Percentiles rank a stretch among this genome's conserved stretches.
Evolutionary conservation across 805 yeast genomes (phyloP).

Genomic region (Myxozyma lipomycoides): DNA sequence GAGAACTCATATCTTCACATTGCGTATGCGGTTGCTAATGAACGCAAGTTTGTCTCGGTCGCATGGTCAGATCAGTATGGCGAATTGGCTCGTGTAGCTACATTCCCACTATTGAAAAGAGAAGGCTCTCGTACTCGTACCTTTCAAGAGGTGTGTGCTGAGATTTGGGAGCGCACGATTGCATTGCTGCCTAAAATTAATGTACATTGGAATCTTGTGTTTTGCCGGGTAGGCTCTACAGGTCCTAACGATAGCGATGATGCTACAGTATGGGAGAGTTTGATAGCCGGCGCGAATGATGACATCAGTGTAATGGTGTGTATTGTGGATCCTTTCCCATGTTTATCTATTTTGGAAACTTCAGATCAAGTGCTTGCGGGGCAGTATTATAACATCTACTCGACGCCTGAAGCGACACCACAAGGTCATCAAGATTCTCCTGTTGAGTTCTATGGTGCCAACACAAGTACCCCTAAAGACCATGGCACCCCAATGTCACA

Average conservation of each 20-base stretch:
- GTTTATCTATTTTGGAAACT: slow-evolving; percentile 18
- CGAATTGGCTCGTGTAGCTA: slow-evolving; percentile 52
- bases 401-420: slow-evolving; percentile 14
- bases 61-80: slow-evolving; percentile 91
- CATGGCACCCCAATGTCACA: slow-evolving; percentile 15
- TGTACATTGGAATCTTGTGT: slow-evolving; percentile 37
- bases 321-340: slow-evolving; percentile 20
- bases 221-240: slow-evolving; percentile 39
- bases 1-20: slow-evolving; percentile 79
- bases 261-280: slow-evolving; percentile 16
- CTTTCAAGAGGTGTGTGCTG: slow-evolving; percentile 34
- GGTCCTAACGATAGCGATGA: slow-evolving; percentile 32
- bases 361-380: slow-evolving; percentile 9
- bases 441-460: slow-evolving; percentile 28
- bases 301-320: slow-evolving; percentile 14
- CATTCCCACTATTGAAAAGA: slow-evolving; percentile 40
- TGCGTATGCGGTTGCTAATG: slow-evolving; percentile 77
- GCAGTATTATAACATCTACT: slow-evolving; percentile 7
- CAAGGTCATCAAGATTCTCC: slow-evolving; percentile 33
- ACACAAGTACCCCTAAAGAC: slow-evolving; percentile 8
- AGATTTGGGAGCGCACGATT: slow-evolving; percentile 37
- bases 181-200: slow-evolving; percentile 27
- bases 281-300: slow-evolving; percentile 15
- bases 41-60: slow-evolving; percentile 78
- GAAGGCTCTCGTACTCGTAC: slow-evolving; percentile 29